Evolutionary conservation across 768 basidiomycete genomes (phyloP).

Genomic region (Pleurotus tuber-regium): DNA sequence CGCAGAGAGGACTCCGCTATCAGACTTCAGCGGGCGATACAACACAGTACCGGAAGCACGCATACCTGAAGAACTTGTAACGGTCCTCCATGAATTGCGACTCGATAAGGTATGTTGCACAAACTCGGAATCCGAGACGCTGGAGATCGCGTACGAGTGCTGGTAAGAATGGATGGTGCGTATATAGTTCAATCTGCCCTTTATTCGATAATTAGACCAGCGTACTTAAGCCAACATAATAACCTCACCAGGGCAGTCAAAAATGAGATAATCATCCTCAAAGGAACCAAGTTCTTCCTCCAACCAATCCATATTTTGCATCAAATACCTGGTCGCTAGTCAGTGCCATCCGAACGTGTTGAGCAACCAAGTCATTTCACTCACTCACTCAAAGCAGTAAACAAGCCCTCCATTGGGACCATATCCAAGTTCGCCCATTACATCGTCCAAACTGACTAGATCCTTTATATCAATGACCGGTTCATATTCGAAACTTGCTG

Average conservation of each 20-base stretch:
- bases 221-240: background rate
- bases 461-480: slow-evolving; percentile 94
- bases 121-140: slow-evolving; percentile 80
- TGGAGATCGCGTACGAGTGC: slow-evolving; percentile 75
- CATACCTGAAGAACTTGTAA: slow-evolving; percentile 93
- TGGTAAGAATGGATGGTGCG: slow-evolving; percentile 96
- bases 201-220: slow-evolving; percentile 1
- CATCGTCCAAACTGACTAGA: slow-evolving; percentile 88
- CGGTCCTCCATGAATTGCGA: slow-evolving; percentile 99
- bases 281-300: slow-evolving; percentile 94
- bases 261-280: slow-evolving; percentile 93
- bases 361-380: slow-evolving; percentile 25
- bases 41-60: too few relatives aligned
- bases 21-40: slow-evolving; percentile 9
- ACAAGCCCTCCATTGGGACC: slow-evolving; percentile 97
- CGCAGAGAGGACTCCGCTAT: slow-evolving; percentile 89
- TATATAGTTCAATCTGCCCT: slow-evolving; percentile 99
- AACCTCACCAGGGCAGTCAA: slow-evolving; percentile 81
- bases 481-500: slow-evolving; percentile 86
- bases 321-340: slow-evolving; percentile 66
- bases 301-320: slow-evolving; percentile 98
- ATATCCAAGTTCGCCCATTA: slow-evolving; percentile 92
- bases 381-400: slow-evolving; percentile 99
- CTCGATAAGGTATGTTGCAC: slow-evolving; percentile 90
- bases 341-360: background rate